Conservation (phyloP, 345 rosid genomes). For the Eucalyptus brandiana region DNA sequence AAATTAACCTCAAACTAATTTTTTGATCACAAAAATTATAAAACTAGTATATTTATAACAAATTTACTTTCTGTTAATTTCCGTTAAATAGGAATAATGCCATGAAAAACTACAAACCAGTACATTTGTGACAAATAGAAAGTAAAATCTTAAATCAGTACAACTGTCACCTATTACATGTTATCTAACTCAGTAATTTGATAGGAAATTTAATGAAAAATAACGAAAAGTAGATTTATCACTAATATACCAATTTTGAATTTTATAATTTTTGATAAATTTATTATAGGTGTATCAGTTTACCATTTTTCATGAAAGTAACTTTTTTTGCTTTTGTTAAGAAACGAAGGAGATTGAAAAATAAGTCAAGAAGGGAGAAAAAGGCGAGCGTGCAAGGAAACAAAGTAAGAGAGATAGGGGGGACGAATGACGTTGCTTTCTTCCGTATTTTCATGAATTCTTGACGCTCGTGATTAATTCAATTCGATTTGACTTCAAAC, state of each 20-base stretch:
- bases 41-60: background rate
- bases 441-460: no score
- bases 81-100: no score
- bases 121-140: no score
- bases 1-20: no score
- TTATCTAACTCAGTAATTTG: no score
- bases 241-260: no score
- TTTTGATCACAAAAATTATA: no score
- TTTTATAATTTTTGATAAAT: no score
- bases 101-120: rapidly evolving
- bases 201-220: no score
- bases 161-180: rapidly evolving
- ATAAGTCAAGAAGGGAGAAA: background rate
- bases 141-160: no score
- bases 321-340: background rate
- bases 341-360: background rate
- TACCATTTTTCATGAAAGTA: rapidly evolving
- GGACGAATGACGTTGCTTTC: background rate
- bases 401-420: background rate
- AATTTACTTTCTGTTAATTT: rapidly evolving
- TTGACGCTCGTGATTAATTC: background rate
- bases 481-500: background rate
- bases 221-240: no score
- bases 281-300: no score
- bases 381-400: background rate